Percentiles rank a stretch among this genome's conserved stretches.
Evolutionary conservation across 345 rosid genomes (phyloP).

Genomic region (Cardiospermum halicacabum): DNA sequence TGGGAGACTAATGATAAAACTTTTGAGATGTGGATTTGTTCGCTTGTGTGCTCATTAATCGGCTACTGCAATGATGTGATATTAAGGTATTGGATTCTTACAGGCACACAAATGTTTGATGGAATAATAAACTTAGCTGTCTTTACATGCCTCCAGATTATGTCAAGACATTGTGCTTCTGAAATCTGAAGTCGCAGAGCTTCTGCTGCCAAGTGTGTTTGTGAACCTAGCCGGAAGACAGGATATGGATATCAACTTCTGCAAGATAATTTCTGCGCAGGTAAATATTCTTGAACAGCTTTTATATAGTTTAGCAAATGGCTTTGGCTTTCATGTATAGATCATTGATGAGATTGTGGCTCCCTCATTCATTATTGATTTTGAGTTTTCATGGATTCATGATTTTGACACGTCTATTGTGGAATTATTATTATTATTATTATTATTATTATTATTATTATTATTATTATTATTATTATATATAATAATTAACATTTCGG

Average conservation of each 20-base stretch:
- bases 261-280: slow-evolving; percentile 60
- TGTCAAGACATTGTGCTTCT: slow-evolving; percentile 76
- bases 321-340: not conserved
- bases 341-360: not conserved
- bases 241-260: slow-evolving; percentile 45
- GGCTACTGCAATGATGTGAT: slow-evolving; percentile 71
- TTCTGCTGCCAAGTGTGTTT: slow-evolving; percentile 65
- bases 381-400: not conserved
- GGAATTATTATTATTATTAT: too few relatives aligned
- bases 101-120: not conserved
- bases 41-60: slow-evolving; percentile 68
- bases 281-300: slow-evolving; percentile 30
- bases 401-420: not conserved
- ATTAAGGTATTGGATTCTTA: slow-evolving; percentile 46
- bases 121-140: slow-evolving; percentile 8
- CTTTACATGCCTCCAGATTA: slow-evolving; percentile 46
- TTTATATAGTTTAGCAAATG: not conserved
- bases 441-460: too few relatives aligned
- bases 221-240: slow-evolving; percentile 70
- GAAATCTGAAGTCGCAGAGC: slow-evolving; percentile 91
- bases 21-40: slow-evolving; percentile 88
- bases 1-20: slow-evolving; percentile 75
- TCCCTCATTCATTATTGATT: not conserved
- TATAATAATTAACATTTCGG: too few relatives aligned
- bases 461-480: too few relatives aligned